These are phyloP conservation scores for Pisolithus albus DNA, from an alignment of 768 basidiomycete genomes.

Conservation along the genomic window DNA sequence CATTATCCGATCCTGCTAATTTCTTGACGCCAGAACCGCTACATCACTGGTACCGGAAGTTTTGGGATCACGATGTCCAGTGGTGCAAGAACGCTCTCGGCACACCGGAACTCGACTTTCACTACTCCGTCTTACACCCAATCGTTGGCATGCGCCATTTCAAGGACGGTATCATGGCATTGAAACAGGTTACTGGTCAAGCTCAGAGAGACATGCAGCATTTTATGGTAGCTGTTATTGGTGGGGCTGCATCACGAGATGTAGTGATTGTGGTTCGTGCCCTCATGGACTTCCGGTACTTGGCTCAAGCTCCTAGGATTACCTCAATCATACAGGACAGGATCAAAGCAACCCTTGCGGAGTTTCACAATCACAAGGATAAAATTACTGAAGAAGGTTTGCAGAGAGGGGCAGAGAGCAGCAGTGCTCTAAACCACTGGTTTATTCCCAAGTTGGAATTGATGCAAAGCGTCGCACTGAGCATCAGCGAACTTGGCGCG, in stretches of 20 bases:
- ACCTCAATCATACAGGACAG: constrained; percentile 10
- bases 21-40: constrained; percentile 34
- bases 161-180: constrained; percentile 30
- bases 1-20: constrained; percentile 23
- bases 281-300: constrained; percentile 33
- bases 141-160: constrained; percentile 31
- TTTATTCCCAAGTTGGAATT: constrained; percentile 40
- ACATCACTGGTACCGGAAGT: constrained; percentile 33
- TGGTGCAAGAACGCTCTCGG: constrained; percentile 33
- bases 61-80: constrained; percentile 33
- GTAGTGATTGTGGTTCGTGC: constrained; percentile 30
- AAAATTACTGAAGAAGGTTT: constrained; percentile 26
- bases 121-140: constrained; percentile 1
- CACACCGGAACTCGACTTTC: constrained; percentile 8
- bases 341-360: constrained; percentile 16
- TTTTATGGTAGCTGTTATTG: constrained; percentile 30
- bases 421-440: constrained; percentile 27
- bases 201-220: constrained; percentile 33
- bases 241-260: constrained; percentile 22
- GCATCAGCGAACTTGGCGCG: constrained; percentile 24
- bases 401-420: constrained; percentile 17
- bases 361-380: constrained; percentile 33
- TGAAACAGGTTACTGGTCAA: constrained; percentile 37
- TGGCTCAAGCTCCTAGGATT: constrained; percentile 27
- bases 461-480: constrained; percentile 28